Percentiles rank a stretch among this genome's conserved stretches.
Conservation (phyloP, 495 filamentous ascomycete genomes). For the Lindgomyces ingoldianus region DNA sequence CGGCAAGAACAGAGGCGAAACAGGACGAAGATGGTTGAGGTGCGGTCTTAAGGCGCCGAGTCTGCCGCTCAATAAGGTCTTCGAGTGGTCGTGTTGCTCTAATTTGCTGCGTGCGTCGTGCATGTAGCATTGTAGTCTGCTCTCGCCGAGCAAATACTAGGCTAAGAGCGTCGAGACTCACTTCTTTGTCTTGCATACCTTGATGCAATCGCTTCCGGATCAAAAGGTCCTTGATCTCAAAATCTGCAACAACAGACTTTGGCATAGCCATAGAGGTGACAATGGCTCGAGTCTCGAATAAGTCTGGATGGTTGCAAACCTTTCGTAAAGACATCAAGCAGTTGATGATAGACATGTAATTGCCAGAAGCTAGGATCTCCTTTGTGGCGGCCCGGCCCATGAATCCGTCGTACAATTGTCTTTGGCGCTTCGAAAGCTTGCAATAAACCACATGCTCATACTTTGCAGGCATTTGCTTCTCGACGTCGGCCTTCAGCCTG, state of each 20-base stretch:
- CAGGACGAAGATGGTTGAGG: constrained; percentile 58
- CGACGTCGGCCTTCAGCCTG: constrained; percentile 93
- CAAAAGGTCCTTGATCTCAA: constrained; percentile 70
- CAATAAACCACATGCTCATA: constrained; percentile 97
- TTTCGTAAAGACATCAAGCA: constrained; percentile 97
- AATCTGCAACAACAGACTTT: constrained; percentile 76
- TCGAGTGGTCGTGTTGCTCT: constrained; percentile 43
- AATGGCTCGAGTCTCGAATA: constrained; percentile 97
- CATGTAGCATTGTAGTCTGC: constrained; percentile 45
- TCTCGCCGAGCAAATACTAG: constrained; percentile 75
- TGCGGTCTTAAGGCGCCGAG: constrained; percentile 51
- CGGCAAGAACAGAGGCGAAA: constrained; percentile 67
- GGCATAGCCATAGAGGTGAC: constrained; percentile 95
- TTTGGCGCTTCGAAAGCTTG: constrained; percentile 87
- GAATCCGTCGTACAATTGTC: constrained; percentile 95
- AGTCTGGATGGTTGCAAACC: constrained; percentile 97
- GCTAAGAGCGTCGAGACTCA: constrained; percentile 78
- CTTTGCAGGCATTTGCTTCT: constrained; percentile 98
- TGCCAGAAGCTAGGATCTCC: constrained; percentile 86
- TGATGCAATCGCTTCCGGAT: constrained; percentile 67
- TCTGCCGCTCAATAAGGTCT: constrained; percentile 53
- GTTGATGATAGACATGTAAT: constrained; percentile 97
- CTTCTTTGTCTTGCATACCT: constrained; percentile 63
- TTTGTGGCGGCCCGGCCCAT: constrained; percentile 90
- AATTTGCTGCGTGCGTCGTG: constrained; percentile 45